Conservation (phyloP, 2,329 filamentous ascomycete genomes). For the Fusarium camptoceras region DNA sequence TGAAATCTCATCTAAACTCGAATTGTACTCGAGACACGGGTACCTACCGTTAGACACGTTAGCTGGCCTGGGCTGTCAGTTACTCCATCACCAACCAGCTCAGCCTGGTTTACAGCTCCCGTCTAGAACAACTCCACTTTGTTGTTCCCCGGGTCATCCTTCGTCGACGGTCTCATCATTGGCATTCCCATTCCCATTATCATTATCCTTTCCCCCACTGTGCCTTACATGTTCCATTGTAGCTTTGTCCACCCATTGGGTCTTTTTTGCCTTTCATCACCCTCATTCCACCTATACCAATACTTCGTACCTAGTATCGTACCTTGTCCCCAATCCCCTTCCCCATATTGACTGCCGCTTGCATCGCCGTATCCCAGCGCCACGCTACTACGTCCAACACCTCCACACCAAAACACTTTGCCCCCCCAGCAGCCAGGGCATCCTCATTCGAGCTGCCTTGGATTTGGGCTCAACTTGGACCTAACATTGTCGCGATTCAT, state of each 20-base stretch:
- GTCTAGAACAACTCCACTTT: constrained; percentile 37
- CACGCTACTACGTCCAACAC: constrained; percentile 42
- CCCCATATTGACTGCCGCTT: constrained; percentile 42
- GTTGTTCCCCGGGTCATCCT: constrained; percentile 33
- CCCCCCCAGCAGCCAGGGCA: constrained; percentile 40
- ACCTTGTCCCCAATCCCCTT: constrained; percentile 26
- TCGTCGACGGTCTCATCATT: constrained; percentile 11
- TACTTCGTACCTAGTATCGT: constrained; percentile 1
- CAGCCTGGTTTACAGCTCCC: constrained; percentile 32
- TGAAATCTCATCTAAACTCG: background rate
- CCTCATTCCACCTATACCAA: constrained; percentile 6
- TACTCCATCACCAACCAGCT: constrained; percentile 30
- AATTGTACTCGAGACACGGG: background rate
- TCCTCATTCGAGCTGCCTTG: constrained; percentile 30
- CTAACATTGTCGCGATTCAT: constrained; percentile 38
- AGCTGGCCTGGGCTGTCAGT: constrained; percentile 25
- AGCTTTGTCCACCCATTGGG: constrained; percentile 22
- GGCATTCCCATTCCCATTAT: constrained; percentile 10
- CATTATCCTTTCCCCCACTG: constrained; percentile 22
- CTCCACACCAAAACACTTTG: constrained; percentile 43
- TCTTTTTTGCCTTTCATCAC: background rate
- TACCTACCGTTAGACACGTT: constrained; percentile 11
- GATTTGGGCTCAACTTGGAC: constrained; percentile 30
- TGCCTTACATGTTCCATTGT: constrained; percentile 1
- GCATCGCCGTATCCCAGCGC: constrained; percentile 44